Evolutionary conservation across 179 eudicot species (phyloP).

Genomic region (Silene coronaria): DNA sequence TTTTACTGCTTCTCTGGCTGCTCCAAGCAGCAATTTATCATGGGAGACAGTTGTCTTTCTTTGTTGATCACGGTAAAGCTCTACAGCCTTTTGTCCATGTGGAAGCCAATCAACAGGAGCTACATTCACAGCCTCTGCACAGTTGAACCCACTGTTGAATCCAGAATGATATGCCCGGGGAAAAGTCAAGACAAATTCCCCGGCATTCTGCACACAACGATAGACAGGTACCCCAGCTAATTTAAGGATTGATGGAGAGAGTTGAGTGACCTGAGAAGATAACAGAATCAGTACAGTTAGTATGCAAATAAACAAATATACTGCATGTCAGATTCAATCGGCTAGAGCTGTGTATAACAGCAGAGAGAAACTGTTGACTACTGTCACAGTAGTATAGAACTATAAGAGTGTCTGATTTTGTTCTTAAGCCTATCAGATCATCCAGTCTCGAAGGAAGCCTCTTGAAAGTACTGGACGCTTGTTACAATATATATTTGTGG

Average conservation of each 20-base stretch:
- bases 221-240: conserved; percentile 86
- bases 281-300: conserved; percentile 9
- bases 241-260: conserved; percentile 76
- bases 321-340: background rate
- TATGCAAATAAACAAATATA: background rate
- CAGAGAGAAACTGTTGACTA: background rate
- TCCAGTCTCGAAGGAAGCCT: background rate
- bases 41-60: conserved; percentile 90
- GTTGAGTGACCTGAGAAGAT: conserved; percentile 73
- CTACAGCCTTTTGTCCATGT: conserved; percentile 91
- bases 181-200: conserved; percentile 92
- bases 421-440: background rate
- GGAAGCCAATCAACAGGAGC: conserved; percentile 99
- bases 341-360: background rate
- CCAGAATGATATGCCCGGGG: conserved; percentile 99
- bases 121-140: conserved; percentile 99
- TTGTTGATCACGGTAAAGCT: conserved; percentile 84
- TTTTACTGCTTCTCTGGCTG: conserved; percentile 93
- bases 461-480: background rate
- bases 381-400: background rate
- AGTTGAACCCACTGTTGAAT: conserved; percentile 91
- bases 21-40: conserved; percentile 93
- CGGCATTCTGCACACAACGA: conserved; percentile 80
- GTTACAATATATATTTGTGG: background rate
- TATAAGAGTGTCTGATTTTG: background rate